Conservation (phyloP, 345 rosid genomes). For the Syzygium grande region DNA sequence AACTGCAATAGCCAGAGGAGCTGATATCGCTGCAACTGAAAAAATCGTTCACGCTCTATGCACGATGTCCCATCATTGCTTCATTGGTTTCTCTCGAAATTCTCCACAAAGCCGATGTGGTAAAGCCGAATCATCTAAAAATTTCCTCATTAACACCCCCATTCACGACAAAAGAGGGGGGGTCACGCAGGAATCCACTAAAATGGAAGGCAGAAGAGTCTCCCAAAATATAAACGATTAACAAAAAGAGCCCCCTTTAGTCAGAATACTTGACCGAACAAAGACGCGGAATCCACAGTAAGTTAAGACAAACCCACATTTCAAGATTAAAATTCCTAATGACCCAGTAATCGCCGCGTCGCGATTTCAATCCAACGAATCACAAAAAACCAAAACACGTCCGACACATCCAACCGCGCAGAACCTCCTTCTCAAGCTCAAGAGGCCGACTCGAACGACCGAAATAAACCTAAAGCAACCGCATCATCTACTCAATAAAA, state of each 20-base stretch:
- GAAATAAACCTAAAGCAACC: neutral
- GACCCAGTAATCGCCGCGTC: neutral
- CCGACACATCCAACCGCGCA: neutral
- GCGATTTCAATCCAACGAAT: neutral
- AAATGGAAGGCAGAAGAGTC: neutral
- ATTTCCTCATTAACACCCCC: neutral
- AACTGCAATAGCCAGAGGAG: neutral
- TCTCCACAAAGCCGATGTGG: neutral
- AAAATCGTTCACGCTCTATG: neutral
- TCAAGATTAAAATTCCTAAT: neutral
- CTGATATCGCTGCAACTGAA: neutral
- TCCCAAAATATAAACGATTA: neutral
- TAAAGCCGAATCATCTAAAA: neutral
- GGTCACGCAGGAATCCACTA: neutral
- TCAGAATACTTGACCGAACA: too few species aligned
- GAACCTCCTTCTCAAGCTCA: neutral
- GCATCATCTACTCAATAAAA: neutral
- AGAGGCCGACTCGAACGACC: neutral
- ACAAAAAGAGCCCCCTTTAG: neutral
- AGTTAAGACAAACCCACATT: neutral
- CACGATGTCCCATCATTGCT: neutral
- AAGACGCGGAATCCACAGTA: neutral
- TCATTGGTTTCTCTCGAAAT: neutral
- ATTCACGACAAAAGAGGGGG: neutral
- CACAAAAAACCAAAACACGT: neutral